Percentiles rank a stretch among this genome's conserved stretches.
phyloP scores from a whole-genome alignment of 345 rosid genomes.

The Trapa bicornis region DNA sequence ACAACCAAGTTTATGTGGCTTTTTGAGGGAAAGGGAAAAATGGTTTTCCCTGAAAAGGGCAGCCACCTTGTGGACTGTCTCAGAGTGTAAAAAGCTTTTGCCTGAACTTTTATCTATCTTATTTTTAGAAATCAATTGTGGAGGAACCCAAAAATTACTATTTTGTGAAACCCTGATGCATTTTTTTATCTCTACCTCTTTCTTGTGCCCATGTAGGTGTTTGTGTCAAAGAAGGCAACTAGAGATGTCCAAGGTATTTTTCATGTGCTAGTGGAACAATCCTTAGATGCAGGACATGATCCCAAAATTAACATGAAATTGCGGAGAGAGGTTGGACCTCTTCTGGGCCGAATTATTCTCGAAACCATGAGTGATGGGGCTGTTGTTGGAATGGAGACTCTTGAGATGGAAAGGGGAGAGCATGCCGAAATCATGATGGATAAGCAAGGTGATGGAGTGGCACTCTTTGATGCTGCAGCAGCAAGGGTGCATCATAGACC shows the following conservation, averaged over 20 bases:
- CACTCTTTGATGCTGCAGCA: background rate
- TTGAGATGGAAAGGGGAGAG: constrained; percentile 8
- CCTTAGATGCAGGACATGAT: constrained; percentile 22
- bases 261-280: constrained; percentile 19
- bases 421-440: background rate
- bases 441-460: background rate
- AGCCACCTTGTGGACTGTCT: background rate
- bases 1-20: background rate
- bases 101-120: background rate
- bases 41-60: background rate
- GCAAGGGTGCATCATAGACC: background rate
- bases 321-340: constrained; percentile 47
- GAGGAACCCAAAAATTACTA: background rate
- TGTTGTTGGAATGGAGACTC: constrained; percentile 13
- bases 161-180: background rate
- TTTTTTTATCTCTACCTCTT: background rate
- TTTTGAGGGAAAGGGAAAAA: background rate
- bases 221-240: constrained; percentile 42
- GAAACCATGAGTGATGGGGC: constrained; percentile 41
- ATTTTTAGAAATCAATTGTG: background rate
- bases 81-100: background rate
- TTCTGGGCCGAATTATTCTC: constrained; percentile 63
- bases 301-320: constrained; percentile 21
- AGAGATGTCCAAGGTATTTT: constrained; percentile 26
- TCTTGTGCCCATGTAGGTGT: constrained; percentile 29